Evolutionary conservation across 192 early-diverging fungal species (phyloP).

Genomic region (Coemansia sp.): DNA sequence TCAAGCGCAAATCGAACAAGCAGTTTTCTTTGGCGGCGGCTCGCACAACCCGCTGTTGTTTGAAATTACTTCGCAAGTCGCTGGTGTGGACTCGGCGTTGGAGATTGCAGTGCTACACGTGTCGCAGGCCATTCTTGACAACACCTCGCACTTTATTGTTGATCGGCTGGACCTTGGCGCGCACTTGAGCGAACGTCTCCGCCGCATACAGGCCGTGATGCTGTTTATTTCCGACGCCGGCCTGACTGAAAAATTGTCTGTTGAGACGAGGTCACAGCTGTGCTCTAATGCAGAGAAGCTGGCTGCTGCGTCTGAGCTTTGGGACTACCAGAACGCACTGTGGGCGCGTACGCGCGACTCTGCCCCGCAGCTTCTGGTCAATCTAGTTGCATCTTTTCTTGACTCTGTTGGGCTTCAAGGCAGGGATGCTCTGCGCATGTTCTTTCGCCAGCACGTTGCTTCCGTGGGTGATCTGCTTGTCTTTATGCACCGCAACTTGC

Average conservation of each 20-base stretch:
- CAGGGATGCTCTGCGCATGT: constrained; percentile 37
- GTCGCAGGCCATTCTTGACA: constrained; percentile 36
- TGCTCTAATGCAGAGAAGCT: constrained; percentile 43
- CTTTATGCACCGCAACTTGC: constrained; percentile 29
- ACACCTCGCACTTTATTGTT: constrained; percentile 40
- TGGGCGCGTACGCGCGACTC: constrained; percentile 25
- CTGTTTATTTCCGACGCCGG: constrained; percentile 25
- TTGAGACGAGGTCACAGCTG: constrained; percentile 19
- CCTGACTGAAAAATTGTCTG: constrained; percentile 19
- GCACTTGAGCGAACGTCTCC: constrained; percentile 38
- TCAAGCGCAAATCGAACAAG: constrained; percentile 50
- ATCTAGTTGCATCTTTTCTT: constrained; percentile 28
- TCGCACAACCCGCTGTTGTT: constrained; percentile 36
- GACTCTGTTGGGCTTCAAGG: constrained; percentile 27
- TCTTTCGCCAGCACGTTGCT: constrained; percentile 33
- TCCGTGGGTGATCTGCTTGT: constrained; percentile 31
- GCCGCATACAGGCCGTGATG: constrained; percentile 30
- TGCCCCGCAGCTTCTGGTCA: constrained; percentile 33
- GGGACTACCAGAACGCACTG: constrained; percentile 37
- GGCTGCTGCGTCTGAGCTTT: constrained; percentile 35
- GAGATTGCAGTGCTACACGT: constrained; percentile 36
- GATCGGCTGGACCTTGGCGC: constrained; percentile 40
- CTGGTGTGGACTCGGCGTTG: constrained; percentile 26
- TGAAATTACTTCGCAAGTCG: constrained; percentile 15
- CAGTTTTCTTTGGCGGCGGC: constrained; percentile 40